Evolutionary conservation across 2,329 filamentous ascomycete species (phyloP).

Genomic region (Sporothrix brunneoviolacea): DNA sequence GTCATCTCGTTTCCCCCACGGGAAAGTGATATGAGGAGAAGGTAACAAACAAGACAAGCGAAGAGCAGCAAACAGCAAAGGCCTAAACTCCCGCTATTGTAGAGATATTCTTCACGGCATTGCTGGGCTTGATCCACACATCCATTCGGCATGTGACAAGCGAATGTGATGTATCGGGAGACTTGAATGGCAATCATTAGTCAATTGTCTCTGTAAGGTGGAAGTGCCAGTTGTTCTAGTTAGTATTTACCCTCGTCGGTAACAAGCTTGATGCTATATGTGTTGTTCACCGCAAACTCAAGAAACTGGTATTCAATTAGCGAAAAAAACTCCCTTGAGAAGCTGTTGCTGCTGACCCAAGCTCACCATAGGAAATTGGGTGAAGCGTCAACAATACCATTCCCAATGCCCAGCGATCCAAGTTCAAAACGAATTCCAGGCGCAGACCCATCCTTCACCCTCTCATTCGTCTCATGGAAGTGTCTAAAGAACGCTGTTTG

Average conservation of each 20-base stretch:
- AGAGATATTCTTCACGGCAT: background rate
- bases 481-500: slow-evolving; percentile 46
- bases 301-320: slow-evolving; percentile 18
- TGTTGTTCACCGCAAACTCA: slow-evolving; percentile 43
- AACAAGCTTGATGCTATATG: slow-evolving; percentile 27
- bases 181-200: background rate
- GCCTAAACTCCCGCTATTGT: background rate
- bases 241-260: slow-evolving; percentile 1
- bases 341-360: too few species aligned
- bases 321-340: too few species aligned
- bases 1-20: background rate
- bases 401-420: slow-evolving; percentile 39
- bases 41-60: too few species aligned
- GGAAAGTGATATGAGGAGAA: too few species aligned
- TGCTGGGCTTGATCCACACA: slow-evolving; percentile 41
- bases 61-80: too few species aligned
- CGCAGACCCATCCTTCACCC: slow-evolving; percentile 37
- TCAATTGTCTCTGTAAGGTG: too few species aligned
- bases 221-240: too few species aligned
- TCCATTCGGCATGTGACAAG: slow-evolving; percentile 29
- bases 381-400: slow-evolving; percentile 15
- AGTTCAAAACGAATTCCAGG: slow-evolving; percentile 39
- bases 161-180: slow-evolving; percentile 14
- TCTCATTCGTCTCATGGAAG: slow-evolving; percentile 49
- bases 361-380: slow-evolving; percentile 15